Evolutionary conservation across 441 rosid genomes (phyloP).

Genomic region (Biscutella auriculata): DNA sequence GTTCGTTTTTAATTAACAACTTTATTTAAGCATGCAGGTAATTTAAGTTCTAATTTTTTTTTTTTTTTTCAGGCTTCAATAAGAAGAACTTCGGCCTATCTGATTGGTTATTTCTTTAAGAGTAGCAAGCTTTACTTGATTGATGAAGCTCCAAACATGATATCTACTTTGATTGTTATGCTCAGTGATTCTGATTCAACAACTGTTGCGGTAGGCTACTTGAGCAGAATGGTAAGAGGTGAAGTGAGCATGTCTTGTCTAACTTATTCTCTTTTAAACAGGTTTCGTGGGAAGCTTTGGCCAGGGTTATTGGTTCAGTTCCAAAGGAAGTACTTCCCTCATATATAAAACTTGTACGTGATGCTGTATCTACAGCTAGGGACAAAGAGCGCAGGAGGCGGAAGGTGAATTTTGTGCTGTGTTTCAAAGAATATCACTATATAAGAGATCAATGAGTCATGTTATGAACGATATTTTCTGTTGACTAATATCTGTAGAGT

Average conservation of each 20-base stretch:
- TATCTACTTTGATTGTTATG: constrained; percentile 76
- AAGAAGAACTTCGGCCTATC: constrained; percentile 81
- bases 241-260: not conserved
- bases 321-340: constrained; percentile 94
- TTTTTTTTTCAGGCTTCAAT: constrained; percentile 60
- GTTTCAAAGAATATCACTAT: not conserved
- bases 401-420: constrained; percentile 44
- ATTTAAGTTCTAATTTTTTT: not conserved
- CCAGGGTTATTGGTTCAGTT: constrained; percentile 82
- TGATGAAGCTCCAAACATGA: constrained; percentile 96
- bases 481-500: not conserved
- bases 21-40: constrained; percentile 1
- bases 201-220: constrained; percentile 59
- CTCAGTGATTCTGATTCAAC: constrained; percentile 84
- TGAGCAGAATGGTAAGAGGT: constrained; percentile 5
- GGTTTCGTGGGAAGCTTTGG: constrained; percentile 97
- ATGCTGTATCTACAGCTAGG: constrained; percentile 89
- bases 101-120: constrained; percentile 87
- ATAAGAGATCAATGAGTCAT: not conserved
- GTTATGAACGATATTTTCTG: not conserved
- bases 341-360: constrained; percentile 82
- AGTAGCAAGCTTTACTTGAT: constrained; percentile 88
- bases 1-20: constrained; percentile 25
- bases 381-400: constrained; percentile 89
- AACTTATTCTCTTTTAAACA: constrained; percentile 21